Evolutionary conservation across 352 stramenopile genomes (phyloP), one percentile per base, ranked within the genome.

Genomic region (Plasmopara halstedii): DNA sequence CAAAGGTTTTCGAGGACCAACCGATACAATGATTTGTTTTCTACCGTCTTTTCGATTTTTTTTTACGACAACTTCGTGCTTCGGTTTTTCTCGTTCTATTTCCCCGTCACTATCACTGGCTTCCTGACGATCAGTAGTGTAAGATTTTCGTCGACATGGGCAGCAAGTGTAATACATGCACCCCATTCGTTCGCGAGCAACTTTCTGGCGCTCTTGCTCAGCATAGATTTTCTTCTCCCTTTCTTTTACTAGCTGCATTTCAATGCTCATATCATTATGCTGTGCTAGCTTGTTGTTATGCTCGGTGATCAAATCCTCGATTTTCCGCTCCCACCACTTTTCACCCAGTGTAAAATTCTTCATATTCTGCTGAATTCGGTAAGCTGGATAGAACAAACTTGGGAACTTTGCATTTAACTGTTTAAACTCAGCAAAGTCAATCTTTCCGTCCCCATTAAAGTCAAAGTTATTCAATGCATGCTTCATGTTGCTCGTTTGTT

Each of bases 321-420:
- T 69, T 34, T 83, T 82, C 9, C 59, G 58, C n/a, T 61, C 54
- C 75, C 75, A 87, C 72, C 75, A 87, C 25, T 51, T 52, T 22
- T 83, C 70, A 27, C 75, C 72, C 39, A 87, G 64, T 7, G 75
- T 81, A 55, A 70, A 74, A 39, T 76, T 62, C 19, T 70, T 69
- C 68, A 87, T 84, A 54, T 83, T 84, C 31, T 83, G 71, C 38
- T 87, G 75, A 50, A 87, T 83, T 13, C 75, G 75, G 41, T 81
- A 87, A 14, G 70, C 72, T 0, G 75, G 75, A 37, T 85, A 87
- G 18, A 87, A 37, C 8, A 87, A 50, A 29, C 64, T 81, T 8
- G 75, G 75, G 50, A 87, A 83, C 43, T 79, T 66, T 9, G 56
- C 29, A 54, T 87, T 67, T 33, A 85, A 62, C 46, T 77, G 60